These are phyloP conservation scores for Sphenostylis stenocarpa DNA, from an alignment of 306 rosid genomes.

Conservation along the genomic window DNA sequence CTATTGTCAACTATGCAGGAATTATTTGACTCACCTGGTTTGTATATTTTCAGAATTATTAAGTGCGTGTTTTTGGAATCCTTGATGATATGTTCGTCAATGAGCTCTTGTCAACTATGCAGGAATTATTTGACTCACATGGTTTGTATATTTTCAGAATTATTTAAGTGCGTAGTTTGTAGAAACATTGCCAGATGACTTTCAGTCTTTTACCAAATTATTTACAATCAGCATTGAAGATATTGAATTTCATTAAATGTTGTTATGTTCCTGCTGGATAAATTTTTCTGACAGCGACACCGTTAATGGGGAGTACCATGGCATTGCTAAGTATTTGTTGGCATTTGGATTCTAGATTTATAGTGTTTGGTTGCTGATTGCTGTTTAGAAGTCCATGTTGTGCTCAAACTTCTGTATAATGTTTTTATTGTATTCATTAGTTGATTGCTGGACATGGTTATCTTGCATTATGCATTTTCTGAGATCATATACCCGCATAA, in stretches of 20 bases:
- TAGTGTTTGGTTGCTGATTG: background rate
- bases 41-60: no score
- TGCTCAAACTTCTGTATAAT: no score
- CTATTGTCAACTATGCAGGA: background rate
- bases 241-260: no score
- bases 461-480: background rate
- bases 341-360: background rate
- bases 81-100: no score
- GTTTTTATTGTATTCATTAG: background rate
- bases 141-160: no score
- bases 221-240: background rate
- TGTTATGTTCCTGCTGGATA: background rate
- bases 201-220: background rate
- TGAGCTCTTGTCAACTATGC: no score
- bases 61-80: no score
- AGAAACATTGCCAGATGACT: background rate
- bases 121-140: no score
- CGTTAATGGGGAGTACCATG: fast-evolving
- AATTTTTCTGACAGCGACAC: background rate
- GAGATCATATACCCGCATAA: no score
- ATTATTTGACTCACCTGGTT: no score
- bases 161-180: background rate
- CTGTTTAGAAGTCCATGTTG: background rate
- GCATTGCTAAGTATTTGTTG: background rate
- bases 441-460: background rate